Base-by-base conservation (phyloP, 805 yeast genomes). In the Kodamaea fukazawae region DNA sequence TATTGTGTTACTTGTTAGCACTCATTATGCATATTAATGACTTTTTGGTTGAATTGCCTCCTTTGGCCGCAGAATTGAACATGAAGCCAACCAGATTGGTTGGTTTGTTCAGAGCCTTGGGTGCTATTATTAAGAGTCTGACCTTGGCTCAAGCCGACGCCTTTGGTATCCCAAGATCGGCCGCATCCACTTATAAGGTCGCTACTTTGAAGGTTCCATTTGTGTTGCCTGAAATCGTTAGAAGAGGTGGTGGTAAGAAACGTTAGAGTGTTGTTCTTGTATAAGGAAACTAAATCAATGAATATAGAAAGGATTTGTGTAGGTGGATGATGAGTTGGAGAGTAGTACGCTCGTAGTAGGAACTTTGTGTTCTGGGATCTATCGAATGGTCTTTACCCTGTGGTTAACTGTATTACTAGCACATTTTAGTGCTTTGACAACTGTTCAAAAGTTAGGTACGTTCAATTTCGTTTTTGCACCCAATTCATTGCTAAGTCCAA, bases 121-220 rank as follows among this genome's bases (percentile, higher is more conserved):
- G 99, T 44, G 91, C 96, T 51, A 60, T 63, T 15, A 78, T 87
- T 37, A 86, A 85, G 63, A 73, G 79, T 38, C 81, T 87, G 25
- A 76, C 89, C 13, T 78, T 72, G 26, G 74, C 81, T n/a, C 84
- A 83, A 63, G 87, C 87, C 27, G 88, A 82, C 53, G 83, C 83
- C 3, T 74, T 80, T 48, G 84, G 83, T 22, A 71, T 84, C 43
- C 77, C 84, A 36, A 82, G 76, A 61, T 62, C 73, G 38, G 67
- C 73, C 40, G 81, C 81, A 10, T 60, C 78, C 7, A 72, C 79
- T 28, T 83, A 84, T 63, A 87, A 88, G 62, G 71, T 91, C 49
- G 98, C 97, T 2, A 64, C 78, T 12, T 74, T 93, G 61, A 81
- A 77, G 59, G 96, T 89, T 23, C 99, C 99, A 29, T 85, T 93